Evolutionary conservation across 768 basidiomycete genomes (phyloP), one percentile per base, ranked within the genome.

Genomic region (Russula virescens): DNA sequence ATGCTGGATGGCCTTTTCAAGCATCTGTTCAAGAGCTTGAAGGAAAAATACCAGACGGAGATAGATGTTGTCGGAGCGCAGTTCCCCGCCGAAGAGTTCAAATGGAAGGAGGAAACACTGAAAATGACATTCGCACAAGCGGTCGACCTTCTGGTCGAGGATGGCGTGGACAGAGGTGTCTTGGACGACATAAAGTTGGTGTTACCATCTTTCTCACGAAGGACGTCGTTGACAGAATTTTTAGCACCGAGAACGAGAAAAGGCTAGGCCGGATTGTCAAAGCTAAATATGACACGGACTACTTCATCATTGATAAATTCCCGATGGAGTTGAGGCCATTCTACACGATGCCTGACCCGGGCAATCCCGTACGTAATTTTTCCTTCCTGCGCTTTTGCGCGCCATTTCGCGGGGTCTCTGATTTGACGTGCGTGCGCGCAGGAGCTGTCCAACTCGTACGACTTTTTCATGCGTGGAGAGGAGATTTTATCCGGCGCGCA

Each of bases 401-500:
- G n/a, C n/a, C n/a, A n/a, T n/a, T n/a, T n/a, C n/a, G n/a, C n/a
- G n/a, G n/a, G n/a, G n/a, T n/a, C n/a, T 8, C 43, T 23, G 45
- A 14, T 13, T 43, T 52, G 3, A 31, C 23, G 45, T 25, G 21
- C 13, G 28, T n/a, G 31, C 25, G 21, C n/a, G 14, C 69, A 95
- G 89, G 86, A 84, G 9, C 79, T 97, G 45, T 98, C 97, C 55
- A 98, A 98, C 76, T 98, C 97, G 25, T 99, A 98, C 75, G 97
- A 99, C 77, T 98, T 99, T 78, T 98, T 99, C 83, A 98, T 99
- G 96, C 85, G 97, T 35, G 97, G 97, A 13, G 94, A 99, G 76
- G 97, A 99, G 75, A 98, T 99, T 71, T 81, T 98, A 45, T 98
- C 96, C 4, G 97, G 97, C 18, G 97, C 96, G 28, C 97, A 99